Conservation (phyloP, 164 flowering plant genomes). For the Liriodendron chinense region DNA sequence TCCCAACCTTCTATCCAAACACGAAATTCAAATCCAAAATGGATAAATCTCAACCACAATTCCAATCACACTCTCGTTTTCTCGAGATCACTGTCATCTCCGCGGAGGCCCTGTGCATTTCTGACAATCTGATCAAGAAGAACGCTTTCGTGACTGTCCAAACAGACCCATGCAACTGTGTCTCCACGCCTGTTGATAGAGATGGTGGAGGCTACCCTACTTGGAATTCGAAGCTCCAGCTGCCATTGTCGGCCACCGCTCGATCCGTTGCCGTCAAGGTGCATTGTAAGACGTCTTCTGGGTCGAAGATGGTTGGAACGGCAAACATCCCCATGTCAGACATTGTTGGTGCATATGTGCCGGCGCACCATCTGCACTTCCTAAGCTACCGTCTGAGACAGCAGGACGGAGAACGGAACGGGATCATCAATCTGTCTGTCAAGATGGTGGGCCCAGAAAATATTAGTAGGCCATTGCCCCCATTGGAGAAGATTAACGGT, state of each 20-base stretch:
- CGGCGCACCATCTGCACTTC: neutral
- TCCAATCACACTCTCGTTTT: neutral
- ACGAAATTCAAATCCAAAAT: too few relatives aligned
- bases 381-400: neutral
- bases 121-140: constrained; percentile 29
- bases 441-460: neutral
- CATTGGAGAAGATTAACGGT: neutral
- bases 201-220: neutral
- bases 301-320: neutral
- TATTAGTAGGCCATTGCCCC: neutral
- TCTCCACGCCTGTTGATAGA: constrained; percentile 24
- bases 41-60: too few relatives aligned
- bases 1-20: too few relatives aligned
- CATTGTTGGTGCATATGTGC: neutral
- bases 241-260: neutral
- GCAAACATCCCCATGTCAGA: neutral
- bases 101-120: constrained; percentile 29
- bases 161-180: constrained; percentile 12
- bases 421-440: neutral
- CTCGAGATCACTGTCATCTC: constrained; percentile 46
- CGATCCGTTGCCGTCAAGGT: neutral
- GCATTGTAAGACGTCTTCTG: too few relatives aligned
- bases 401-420: neutral
- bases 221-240: constrained; percentile 3
- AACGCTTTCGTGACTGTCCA: constrained; percentile 30